Percentiles rank a stretch among this genome's conserved stretches.
Conservation (phyloP, 345 rosid genomes). For the Gossypium thurberi region DNA sequence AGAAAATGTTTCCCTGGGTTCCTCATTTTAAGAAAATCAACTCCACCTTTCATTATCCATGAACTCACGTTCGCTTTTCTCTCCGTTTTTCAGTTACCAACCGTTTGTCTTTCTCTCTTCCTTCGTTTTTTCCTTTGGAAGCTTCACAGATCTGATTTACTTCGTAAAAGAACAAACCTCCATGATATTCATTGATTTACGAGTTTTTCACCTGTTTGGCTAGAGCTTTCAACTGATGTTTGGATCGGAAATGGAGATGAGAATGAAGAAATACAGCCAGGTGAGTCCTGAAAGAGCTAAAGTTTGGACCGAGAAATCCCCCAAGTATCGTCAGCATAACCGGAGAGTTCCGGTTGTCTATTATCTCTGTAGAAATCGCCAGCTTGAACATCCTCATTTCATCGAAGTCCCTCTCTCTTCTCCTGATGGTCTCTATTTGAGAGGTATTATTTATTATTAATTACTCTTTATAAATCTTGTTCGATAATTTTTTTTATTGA, state of each 20-base stretch:
- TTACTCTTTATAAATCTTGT: background rate
- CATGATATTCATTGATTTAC: background rate
- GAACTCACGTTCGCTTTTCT: background rate
- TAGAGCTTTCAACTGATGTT: slow-evolving; percentile 9
- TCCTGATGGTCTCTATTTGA: slow-evolving; percentile 63
- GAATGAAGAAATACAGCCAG: slow-evolving; percentile 68
- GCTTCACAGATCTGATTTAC: slow-evolving; percentile 3
- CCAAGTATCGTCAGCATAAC: slow-evolving; percentile 54
- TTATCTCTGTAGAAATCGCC: slow-evolving; percentile 81
- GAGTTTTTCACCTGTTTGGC: background rate
- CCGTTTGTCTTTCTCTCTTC: background rate
- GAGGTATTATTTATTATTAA: slow-evolving; percentile 37
- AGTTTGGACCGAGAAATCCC: slow-evolving; percentile 94
- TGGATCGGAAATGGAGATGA: slow-evolving; percentile 45
- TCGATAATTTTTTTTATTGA: background rate
- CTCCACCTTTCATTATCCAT: background rate
- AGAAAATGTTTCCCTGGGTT: background rate
- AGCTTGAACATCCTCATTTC: slow-evolving; percentile 98
- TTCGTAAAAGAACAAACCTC: background rate
- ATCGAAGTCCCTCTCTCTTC: slow-evolving; percentile 79
- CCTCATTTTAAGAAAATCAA: background rate
- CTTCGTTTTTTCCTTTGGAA: background rate
- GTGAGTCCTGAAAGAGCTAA: slow-evolving; percentile 96
- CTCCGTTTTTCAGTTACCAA: background rate
- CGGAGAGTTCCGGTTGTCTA: slow-evolving; percentile 83